Base-by-base conservation (phyloP, 176 grass and related monocot genomes). In the Themeda triandra region DNA sequence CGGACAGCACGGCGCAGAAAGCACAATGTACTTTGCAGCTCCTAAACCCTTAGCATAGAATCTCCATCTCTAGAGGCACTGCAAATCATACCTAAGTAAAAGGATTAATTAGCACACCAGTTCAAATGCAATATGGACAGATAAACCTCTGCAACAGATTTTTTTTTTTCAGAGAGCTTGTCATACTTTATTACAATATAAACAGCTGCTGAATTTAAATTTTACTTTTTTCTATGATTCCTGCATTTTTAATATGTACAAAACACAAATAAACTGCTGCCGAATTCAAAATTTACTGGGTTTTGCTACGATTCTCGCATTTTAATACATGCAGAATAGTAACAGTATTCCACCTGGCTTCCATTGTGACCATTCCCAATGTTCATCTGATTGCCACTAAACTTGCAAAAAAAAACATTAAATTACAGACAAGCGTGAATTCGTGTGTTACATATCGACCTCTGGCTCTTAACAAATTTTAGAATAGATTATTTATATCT, bases 11-110 rank as follows among this genome's bases (percentile, higher is more conserved):
- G 58, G 58, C 4, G 58, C 53, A 72, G 71, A 86, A 66, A 48
- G 30, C 67, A n/a, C 33, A 27, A 71, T 35, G 29, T 25, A 19
- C 54, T 42, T 28, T 6, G 8, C 58, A 66, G 73, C 58, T 72
- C 58, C 58, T 74, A 46, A 48, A 48, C 6, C 63, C 30, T 68
- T 49, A 45, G 79, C 58, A 37, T 6, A 21, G 28, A 19, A 78
- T 82, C 27, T 79, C 14, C 66, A 24, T 25, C 59, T 48, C 15
- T 48, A 24, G 30, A 83, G 71, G n/a, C 35, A 37, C 79, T 86
- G 88, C 74, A 83, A 67, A 41, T 83, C 46, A 80, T 25, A 84
- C 28, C 32, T 58, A 56, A 29, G 54, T 41, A 86, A 80, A 45
- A 15, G 54, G 10, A 76, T 51, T 32, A 46, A 66, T 58, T 72